Evolutionary conservation across 2,329 filamentous ascomycete genomes (phyloP).

Genomic region (Pestalotiopsis sp.): DNA sequence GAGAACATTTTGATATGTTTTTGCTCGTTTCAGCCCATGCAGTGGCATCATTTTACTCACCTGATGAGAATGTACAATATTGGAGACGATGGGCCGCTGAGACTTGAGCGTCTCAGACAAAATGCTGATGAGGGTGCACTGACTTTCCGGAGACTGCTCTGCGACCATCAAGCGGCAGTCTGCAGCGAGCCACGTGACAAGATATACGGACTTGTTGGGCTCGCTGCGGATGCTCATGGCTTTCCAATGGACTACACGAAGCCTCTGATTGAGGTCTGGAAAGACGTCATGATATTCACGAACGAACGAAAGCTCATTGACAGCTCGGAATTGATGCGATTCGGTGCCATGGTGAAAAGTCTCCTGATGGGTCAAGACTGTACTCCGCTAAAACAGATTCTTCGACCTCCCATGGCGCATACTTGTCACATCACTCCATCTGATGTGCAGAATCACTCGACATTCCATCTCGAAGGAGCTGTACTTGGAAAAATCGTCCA

Average conservation of each 20-base stretch:
- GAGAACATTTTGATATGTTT: conserved; percentile 25
- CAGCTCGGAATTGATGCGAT: conserved; percentile 8
- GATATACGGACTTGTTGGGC: conserved; percentile 31
- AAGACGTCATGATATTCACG: conserved; percentile 28
- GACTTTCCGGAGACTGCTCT: conserved; percentile 23
- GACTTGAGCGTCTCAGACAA: conserved; percentile 19
- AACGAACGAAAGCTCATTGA: conserved; percentile 13
- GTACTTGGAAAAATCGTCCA: conserved; percentile 13
- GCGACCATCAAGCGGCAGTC: conserved; percentile 22
- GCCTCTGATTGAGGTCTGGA: conserved; percentile 27
- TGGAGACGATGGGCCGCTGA: conserved; percentile 17
- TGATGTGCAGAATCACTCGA: background rate
- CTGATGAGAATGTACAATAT: conserved; percentile 17
- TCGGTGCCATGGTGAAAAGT: conserved; percentile 13
- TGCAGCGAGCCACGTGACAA: conserved; percentile 33
- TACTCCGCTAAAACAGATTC: conserved; percentile 8
- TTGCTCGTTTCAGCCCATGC: conserved; percentile 13
- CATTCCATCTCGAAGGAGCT: conserved; percentile 5
- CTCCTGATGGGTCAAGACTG: conserved; percentile 9
- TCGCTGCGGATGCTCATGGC: conserved; percentile 25
- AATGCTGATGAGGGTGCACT: conserved; percentile 16
- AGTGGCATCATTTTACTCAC: conserved; percentile 21
- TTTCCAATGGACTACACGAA: conserved; percentile 32
- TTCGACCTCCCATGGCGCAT: conserved; percentile 6
- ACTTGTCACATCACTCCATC: background rate